phyloP scores from a whole-genome alignment of 2,329 filamentous ascomycete species.

The Coniochaeta sp. region DNA sequence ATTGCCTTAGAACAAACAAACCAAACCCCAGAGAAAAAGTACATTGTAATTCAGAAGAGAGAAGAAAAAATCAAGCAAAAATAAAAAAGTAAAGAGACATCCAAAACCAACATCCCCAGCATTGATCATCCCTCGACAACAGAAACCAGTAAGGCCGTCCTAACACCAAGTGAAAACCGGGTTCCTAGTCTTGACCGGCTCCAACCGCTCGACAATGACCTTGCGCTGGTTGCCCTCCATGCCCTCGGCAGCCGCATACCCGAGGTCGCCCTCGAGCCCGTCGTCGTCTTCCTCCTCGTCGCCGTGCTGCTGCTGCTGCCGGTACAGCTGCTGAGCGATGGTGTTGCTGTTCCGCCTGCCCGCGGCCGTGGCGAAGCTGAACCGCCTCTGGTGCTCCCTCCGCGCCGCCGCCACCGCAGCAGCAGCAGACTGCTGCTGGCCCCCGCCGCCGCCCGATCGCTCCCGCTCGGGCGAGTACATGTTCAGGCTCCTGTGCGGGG shows the following conservation, averaged over 20 bases:
- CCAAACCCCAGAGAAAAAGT: too few relatives aligned
- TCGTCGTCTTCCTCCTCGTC: conserved; percentile 58
- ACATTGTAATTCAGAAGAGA: too few relatives aligned
- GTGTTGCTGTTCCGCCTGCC: conserved; percentile 39
- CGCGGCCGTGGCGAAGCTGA: conserved; percentile 42
- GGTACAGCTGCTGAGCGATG: conserved; percentile 45
- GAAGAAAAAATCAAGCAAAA: too few relatives aligned
- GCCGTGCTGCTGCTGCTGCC: conserved; percentile 7
- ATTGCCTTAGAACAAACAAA: too few relatives aligned
- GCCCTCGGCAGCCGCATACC: conserved; percentile 87
- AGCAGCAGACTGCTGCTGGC: conserved; percentile 15
- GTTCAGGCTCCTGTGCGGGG: conserved; percentile 11
- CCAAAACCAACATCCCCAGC: too few relatives aligned
- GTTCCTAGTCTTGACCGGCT: conserved; percentile 91
- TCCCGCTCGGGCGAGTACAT: conserved; percentile 21
- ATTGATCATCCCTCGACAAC: too few relatives aligned
- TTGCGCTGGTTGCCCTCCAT: conserved; percentile 88
- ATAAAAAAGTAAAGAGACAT: too few relatives aligned
- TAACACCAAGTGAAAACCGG: conserved; percentile 97
- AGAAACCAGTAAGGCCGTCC: conserved; percentile 8
- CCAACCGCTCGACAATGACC: conserved; percentile 92
- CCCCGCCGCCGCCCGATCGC: neutral
- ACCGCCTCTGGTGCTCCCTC: conserved; percentile 41
- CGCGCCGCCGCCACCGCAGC: conserved; percentile 17
- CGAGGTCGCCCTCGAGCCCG: conserved; percentile 84